Evolutionary conservation across 2,329 filamentous ascomycete genomes (phyloP), one percentile per base, ranked within the genome.

Genomic region (Stemphylium lycopersici): DNA sequence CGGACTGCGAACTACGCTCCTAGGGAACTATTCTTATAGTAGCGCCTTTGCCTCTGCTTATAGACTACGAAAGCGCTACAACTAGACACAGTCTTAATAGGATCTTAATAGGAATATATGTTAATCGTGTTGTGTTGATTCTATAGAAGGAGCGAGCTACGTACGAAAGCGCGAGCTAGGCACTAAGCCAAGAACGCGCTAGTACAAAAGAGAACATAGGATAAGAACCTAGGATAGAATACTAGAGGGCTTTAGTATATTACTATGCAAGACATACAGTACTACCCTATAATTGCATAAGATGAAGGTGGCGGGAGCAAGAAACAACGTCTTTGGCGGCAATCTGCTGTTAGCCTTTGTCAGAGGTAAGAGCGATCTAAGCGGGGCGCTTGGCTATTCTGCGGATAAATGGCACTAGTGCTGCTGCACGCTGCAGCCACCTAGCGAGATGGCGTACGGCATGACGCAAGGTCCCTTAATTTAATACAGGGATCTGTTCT

Each of bases 281-380:
- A 32, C 16, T 42, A 3, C 32, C 1, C 24, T 6, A 42, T 42
- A 20, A 42, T 42, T 31, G 15, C 40, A 32, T 3, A 42, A 42
- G 40, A 26, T 42, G n/a, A 42, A 32, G 40, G 40, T 42, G 29
- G 40, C 15, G 26, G 40, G 26, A 42, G 40, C 7, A 42, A 15
- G 40, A 32, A 42, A 42, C 40, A 42, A 42, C 8, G 40, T 42
- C 29, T 42, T 42, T 32, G 7, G 40, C 6, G 26, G 40, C 26
- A 42, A 42, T 32, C 40, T 42, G 26, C 40, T 42, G 15, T 42
- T 42, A 32, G 40, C 40, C 40, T 42, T 42, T 3, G 7, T 42
- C 7, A 3, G 20, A 42, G 40, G 10, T 42, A 42, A 42, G 6
- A 31, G 15, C 26, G 26, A 42, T 42, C 40, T 42, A 4, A 42